Evolutionary conservation across 176 grass and related monocot species (phyloP), one percentile per base, ranked within the genome.

Genomic region (Oryza meyeriana): DNA sequence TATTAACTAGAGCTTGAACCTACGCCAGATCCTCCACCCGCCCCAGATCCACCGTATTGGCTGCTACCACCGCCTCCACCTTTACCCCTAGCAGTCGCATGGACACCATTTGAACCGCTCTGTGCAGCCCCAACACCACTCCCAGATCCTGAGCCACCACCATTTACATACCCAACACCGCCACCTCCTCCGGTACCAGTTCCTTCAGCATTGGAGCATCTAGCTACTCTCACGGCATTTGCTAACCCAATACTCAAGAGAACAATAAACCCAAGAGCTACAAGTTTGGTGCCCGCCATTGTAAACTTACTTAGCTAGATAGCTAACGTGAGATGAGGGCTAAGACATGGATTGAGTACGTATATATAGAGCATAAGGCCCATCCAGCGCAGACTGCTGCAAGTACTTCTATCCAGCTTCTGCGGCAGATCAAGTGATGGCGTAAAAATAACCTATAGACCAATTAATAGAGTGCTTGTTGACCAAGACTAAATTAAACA

Each of bases 161-260:
- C 79, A n/a, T 34, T 57, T 4, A 58, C 72, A 3, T 0, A n/a
- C 0, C 47, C 72, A 2, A 26, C 8, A 0, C 80, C n/a, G 4
- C 39, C 39, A 0, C 73, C 42, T 6, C 3, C 27, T 35, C 80
- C 80, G 0, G 0, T 20, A 0, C 70, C 80, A 0, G 4, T 4
- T 12, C 69, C 80, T 0, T 8, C 1, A 20, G 70, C 5, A 4
- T 0, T 5, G 4, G 22, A 16, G 3, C 27, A 38, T 10, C 33
- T 76, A 50, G 61, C 29, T 33, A 83, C 80, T 12, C 80, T 74
- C 5, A 2, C 39, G 11, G 58, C 69, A 74, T 62, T 83, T 20
- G 28, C 20, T 73, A 83, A 35, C 10, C 80, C 80, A 33, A 83
- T 64, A 58, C 80, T 81, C 16, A 81, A n/a, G 24, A 61, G 25